A percentile compares a stretch with the other conserved stretches of the same genome.
Conservation (phyloP, 1,139 yeast genomes). For the Diutina neorugosa region DNA sequence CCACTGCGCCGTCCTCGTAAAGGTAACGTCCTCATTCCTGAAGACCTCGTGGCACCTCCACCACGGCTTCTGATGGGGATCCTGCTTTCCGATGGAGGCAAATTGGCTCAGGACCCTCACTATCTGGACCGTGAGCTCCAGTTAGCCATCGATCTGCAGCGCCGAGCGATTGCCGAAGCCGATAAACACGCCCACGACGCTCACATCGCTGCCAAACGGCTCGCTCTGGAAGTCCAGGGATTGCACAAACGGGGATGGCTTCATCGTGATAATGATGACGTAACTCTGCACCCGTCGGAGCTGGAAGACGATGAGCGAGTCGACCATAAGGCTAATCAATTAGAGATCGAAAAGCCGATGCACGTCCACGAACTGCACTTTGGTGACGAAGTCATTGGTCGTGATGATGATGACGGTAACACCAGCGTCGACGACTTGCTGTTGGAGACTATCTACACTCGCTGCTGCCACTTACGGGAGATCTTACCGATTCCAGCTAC, state of each 20-base stretch:
- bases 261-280: background rate
- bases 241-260: constrained; percentile 15
- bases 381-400: constrained; percentile 13
- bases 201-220: constrained; percentile 53
- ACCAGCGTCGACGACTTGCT: constrained; percentile 22
- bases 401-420: constrained; percentile 6
- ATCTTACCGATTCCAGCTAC: constrained; percentile 91
- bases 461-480: constrained; percentile 89
- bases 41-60: constrained; percentile 51
- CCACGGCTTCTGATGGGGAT: constrained; percentile 58
- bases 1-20: constrained; percentile 76
- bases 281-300: constrained; percentile 2
- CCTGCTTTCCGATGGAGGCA: constrained; percentile 22
- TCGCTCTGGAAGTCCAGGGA: constrained; percentile 49
- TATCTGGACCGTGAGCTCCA: constrained; percentile 41
- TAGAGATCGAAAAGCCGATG: constrained; percentile 43
- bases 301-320: constrained; percentile 15
- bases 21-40: constrained; percentile 73
- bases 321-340: constrained; percentile 12
- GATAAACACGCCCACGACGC: constrained; percentile 68
- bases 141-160: constrained; percentile 47
- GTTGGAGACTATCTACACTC: constrained; percentile 66
- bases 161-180: constrained; percentile 43
- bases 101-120: constrained; percentile 15
- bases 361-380: constrained; percentile 61